Evolutionary conservation across 805 yeast species (phyloP), one percentile per base, ranked within the genome.

Genomic region (Monosporozyma siamensis): DNA sequence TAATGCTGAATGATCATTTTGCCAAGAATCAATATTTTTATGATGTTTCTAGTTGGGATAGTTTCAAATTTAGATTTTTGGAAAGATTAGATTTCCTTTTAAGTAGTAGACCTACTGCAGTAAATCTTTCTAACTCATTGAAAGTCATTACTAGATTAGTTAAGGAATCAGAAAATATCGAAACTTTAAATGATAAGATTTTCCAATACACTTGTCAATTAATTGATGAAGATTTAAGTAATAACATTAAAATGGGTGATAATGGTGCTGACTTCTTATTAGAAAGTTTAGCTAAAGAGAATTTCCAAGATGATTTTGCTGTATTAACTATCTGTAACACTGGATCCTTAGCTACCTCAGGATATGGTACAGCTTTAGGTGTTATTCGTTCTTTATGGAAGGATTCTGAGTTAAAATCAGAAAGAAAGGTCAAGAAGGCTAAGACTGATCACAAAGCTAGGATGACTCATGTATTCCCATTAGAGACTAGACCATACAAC

Each of bases 281-380:
- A 23, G 58, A 72, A 1, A 58, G 63, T 21, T 64, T 82, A 49
- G 52, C 58, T 15, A 48, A 61, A 14, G 75, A 78, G 47, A 64
- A 68, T 4, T 78, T 75, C 52, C 56, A 61, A 15, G 86, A 82
- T 10, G 80, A 81, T 4, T 80, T 88, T 57, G 76, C 94, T 1
- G 89, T 87, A 3, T 65, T 92, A 58, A 90, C 97, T 1, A 85
- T 92, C 44, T 90, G 98, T 64, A 90, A 90, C 64, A 90, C 98
- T 1, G 98, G 98, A 0, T 86, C 97, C 0, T 69, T 90, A 45
- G 98, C 98, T 1, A 90, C 98, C 1, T 86, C 97, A 4, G 97
- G 97, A 2, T 90, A 88, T 59, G 98, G 98, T 24, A 90, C 98
- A 4, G 97, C 97, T 0, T 70, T 90, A 24, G 97, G 98, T 11